Base-by-base conservation (phyloP, 2,329 filamentous ascomycete species). In the Balansia obtecta region DNA sequence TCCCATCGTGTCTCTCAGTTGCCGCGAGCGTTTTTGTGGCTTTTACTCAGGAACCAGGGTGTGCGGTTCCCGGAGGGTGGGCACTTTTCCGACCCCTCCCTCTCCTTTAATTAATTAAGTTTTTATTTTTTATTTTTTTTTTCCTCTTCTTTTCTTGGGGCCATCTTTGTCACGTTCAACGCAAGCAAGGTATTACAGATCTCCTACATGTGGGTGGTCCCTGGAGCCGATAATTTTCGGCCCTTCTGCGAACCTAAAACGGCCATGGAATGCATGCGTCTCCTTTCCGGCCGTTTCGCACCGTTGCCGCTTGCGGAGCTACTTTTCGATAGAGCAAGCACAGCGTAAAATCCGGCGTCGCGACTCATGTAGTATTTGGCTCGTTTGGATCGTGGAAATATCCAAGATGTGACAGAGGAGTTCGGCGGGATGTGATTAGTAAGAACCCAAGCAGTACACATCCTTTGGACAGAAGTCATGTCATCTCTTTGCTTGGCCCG, bases 141-240 rank as follows among this genome's bases (percentile, higher is more conserved):
- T 11, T 30, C 18, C 20, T 22, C 40, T 47, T 47, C n/a, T n/a
- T n/a, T n/a, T n/a, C n/a, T n/a, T n/a, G n/a, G n/a, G 30, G 20
- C 45, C 7, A 38, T 32, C 34, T 34, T 47, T 8, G 22, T 47
- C 45, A 32, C 20, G 18, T 32, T 47, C 32, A 37, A 18, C n/a
- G 37, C 27, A n/a, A 42, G 27, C 27, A 37, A 37, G 20, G 38
- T 34, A 13, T 42, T 20, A 32, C 46, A 33, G 27, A 10, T 41
- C 33, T 27, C 22, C 30, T 15, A 12, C 15, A 34, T n/a, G 16
- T 33, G 20, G 22, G 38, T 22, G 16, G 37, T 48, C 20, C 27
- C 38, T 38, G 32, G 34, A 45, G 48, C 48, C 48, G 48, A 50
- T 22, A 22, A 45, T 45, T 33, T 45, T 50, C 48, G 48, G 48